Evolutionary conservation across 2,329 filamentous ascomycete species (phyloP), one percentile per base, ranked within the genome.

Genomic region (Mariannaea elegans): DNA sequence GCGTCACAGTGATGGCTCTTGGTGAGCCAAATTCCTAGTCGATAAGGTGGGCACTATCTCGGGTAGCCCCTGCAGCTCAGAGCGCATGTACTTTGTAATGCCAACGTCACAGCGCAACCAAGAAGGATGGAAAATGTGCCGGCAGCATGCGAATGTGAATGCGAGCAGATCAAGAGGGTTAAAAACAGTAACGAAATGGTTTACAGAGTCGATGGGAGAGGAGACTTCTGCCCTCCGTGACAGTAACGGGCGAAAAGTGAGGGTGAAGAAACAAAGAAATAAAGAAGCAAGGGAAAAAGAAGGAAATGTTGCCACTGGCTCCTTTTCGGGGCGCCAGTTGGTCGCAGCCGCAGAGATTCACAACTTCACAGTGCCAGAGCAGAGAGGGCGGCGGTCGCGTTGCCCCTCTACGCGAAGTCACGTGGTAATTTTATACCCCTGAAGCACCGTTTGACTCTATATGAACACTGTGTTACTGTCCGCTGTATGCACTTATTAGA

Each of bases 331-430:
- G 62, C 48, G 59, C 56, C 56, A 31, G n/a, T 60, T 67, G 61
- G 61, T 50, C 61, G 46, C 27, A 34, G 47, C 56, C 52, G 56
- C 71, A 61, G 19, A 65, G 32, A 65, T 68, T 67, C 73, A 77
- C 75, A 72, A 63, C 72, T 70, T 71, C 66, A 63, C 59, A 63
- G 58, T 67, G 62, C 53, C 64, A 23, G 59, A 27, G 31, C 34
- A 56, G 49, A 56, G 41, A 47, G 29, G 48, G 36, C 27, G 42
- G 51, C 27, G 36, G 51, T 53, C 66, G 71, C 67, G 68, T 65
- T 71, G 54, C 54, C 67, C 64, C 65, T 66, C 70, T 67, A 73
- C 75, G 71, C 73, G 75, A 71, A 72, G 61, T 70, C 73, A 74
- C 72, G 71, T 75, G 72, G 7, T 27, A 34, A 10, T 19, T 49